Evolutionary conservation across 2,329 filamentous ascomycete species (phyloP), one percentile per base, ranked within the genome.

Genomic region (Bipolaris bicolor): DNA sequence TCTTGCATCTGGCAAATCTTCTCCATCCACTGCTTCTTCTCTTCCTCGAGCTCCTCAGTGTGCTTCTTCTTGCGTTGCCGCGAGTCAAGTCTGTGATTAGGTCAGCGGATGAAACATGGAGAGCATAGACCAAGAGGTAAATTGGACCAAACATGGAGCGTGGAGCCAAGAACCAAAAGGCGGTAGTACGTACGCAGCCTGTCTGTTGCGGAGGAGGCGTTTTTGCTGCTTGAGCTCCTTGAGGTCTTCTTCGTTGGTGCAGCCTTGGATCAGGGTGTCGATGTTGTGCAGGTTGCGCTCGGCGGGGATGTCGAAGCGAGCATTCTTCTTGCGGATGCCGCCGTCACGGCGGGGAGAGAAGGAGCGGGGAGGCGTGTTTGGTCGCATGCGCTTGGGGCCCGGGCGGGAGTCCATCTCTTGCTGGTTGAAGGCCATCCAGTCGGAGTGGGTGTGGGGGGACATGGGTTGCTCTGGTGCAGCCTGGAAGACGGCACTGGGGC

Each of bases 181-280:
- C 50, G 57, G 66, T 65, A 57, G 66, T 65, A 80, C 81, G 72
- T 88, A 97, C 92, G 95, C 95, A 79, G 95, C 95, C 81, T 98
- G 94, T 72, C 95, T 88, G 80, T 99, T 99, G 72, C 95, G 87
- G 62, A 99, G 83, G 61, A 99, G 83, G 60, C 95, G 89, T 84
- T 98, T 98, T 79, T 97, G 95, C 77, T 97, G 92, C 86, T 99
- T 99, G 71, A 99, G 84, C 80, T 98, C 93, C 84, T 97, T 98
- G 81, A 97, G 90, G 81, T 96, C 90, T 65, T 95, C 88, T 72
- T 98, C 94, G 76, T 96, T 90, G 54, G 87, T 92, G 34, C 92
- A 94, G 78, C 91, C 88, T 51, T 89, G 84, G 77, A 99, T 98
- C 72, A 98, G 84, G 60, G 91, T 85, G 77, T 99, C 95, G 78